phyloP scores from a whole-genome alignment of 1,139 yeast genomes.

The Diutina catenulata region DNA sequence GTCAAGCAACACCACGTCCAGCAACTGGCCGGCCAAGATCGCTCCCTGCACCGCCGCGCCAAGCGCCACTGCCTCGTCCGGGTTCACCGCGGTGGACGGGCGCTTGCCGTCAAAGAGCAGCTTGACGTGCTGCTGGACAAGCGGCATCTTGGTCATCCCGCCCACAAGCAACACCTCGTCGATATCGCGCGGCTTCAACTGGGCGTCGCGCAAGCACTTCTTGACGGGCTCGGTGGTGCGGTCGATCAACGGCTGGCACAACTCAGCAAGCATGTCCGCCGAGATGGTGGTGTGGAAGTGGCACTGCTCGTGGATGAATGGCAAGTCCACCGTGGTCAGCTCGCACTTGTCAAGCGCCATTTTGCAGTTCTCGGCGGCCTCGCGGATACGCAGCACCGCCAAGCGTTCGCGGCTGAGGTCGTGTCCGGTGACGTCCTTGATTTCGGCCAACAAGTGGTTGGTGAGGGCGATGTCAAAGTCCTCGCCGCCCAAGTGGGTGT shows the following conservation, averaged over 20 bases:
- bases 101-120: constrained; percentile 42
- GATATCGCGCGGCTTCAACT: constrained; percentile 45
- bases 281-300: constrained; percentile 43
- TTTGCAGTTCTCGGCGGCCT: constrained; percentile 61
- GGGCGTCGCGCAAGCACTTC: constrained; percentile 62
- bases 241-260: constrained; percentile 50
- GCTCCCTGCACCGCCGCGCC: constrained; percentile 86
- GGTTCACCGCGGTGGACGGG: constrained; percentile 60
- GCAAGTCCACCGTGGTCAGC: constrained; percentile 46
- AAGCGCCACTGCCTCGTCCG: constrained; percentile 76
- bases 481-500: constrained; percentile 77
- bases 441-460: constrained; percentile 36
- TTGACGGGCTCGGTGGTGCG: constrained; percentile 56
- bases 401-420: constrained; percentile 31
- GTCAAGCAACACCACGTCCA: constrained; percentile 62
- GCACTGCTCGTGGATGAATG: constrained; percentile 42
- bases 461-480: constrained; percentile 61
- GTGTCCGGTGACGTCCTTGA: constrained; percentile 32
- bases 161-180: constrained; percentile 70
- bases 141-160: constrained; percentile 84
- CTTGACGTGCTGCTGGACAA: constrained; percentile 45
- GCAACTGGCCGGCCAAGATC: constrained; percentile 56
- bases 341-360: constrained; percentile 56
- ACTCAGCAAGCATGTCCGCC: constrained; percentile 50
- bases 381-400: constrained; percentile 58